Base-by-base conservation (phyloP, 192 early-diverging fungal species). In the Geranomyces variabilis region DNA sequence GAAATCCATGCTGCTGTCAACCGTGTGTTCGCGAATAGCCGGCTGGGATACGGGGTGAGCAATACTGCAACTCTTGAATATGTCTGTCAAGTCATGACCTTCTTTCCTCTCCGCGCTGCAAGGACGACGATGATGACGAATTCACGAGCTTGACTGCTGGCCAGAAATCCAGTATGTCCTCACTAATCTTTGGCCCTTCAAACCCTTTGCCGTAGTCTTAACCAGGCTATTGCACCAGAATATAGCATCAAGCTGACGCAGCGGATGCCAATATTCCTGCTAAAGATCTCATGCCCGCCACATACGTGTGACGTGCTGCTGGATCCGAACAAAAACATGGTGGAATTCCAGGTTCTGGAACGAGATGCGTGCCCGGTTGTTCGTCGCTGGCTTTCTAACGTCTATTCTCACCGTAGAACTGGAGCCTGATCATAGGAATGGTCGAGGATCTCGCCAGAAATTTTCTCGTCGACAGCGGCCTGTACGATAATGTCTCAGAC, bases 241-340 rank as follows among this genome's bases (percentile, higher is more conserved):
- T 69, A 55, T 31, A 44, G 53, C 29, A 58, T 48, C 19, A 71
- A 74, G 36, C 66, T 74, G 0, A 66, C 60, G 19, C 78, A 83
- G 44, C 59, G 79, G 31, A 60, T 83, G 67, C 87, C 86, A 2
- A 72, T 90, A 15, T 90, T 81, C 59, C 62, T 90, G 19, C 66
- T 90, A 9, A 74, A 79, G 48, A 21, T 90, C 28, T 73, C 48
- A 17, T 87, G 86, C 49, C 81, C 80, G 0, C 29, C 77, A 19
- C 74, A 51, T 15, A 63, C 76, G 34, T 86, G 75, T 53, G 86
- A 89, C 62, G 68, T 88, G 6, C 82, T 81, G 21, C 64, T 82
- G 22, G 88, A 89, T 75, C 81, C 88, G 2, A 34, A 75, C 4
- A 88, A 89, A 58, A 80, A 70, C 31, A 80, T 75, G 2, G 80